Base-by-base conservation (phyloP, 208 protist genomes). In the Trypanosoma caninum region DNA sequence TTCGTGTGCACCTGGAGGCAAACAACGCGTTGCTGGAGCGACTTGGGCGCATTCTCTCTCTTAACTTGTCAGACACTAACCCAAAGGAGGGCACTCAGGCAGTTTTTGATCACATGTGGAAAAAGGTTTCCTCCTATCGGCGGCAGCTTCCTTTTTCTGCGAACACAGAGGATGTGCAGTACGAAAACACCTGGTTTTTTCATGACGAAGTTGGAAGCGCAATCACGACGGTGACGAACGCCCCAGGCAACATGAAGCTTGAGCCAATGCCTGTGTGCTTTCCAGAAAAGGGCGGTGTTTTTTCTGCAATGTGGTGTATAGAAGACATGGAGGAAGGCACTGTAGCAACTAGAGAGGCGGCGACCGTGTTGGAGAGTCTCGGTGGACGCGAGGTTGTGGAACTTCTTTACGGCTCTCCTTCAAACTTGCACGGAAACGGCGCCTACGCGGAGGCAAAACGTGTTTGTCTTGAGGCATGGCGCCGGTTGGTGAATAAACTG, bases 151-250 rank as follows among this genome's bases (percentile, higher is more conserved):
- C 58, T 34, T 33, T 58, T 9, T n/a, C n/a, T n/a, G n/a, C n/a
- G n/a, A n/a, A n/a, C n/a, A n/a, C n/a, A 14, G 48, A 42, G 10
- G 62, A 72, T 41, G 13, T 41, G 14, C 65, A 67, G 51, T 59
- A 65, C 35, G 69, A 70, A 25, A 70, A 33, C 52, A 69, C 58
- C 56, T 78, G 73, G 67, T 82, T 70, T 41, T 68, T 80, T 14
- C 57, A 66, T n/a, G 67, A 87, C 52, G 76, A 87, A 30, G 69
- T 86, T 45, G 79, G 79, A 27, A 80, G 79, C 38, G 74, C 79
- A 10, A 69, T 86, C 11, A 56, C 46, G 25, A 16, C 44, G 45
- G 61, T 65, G 48, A 65, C 57, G 31, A 54, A 65, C 31, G 65
- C 41, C 22, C 57, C 56, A 22, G 69, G 35, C 2, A 81, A 86